Evolutionary conservation across 148 eudicot species (phyloP).

Genomic region (Chenopodium berlandieri): DNA sequence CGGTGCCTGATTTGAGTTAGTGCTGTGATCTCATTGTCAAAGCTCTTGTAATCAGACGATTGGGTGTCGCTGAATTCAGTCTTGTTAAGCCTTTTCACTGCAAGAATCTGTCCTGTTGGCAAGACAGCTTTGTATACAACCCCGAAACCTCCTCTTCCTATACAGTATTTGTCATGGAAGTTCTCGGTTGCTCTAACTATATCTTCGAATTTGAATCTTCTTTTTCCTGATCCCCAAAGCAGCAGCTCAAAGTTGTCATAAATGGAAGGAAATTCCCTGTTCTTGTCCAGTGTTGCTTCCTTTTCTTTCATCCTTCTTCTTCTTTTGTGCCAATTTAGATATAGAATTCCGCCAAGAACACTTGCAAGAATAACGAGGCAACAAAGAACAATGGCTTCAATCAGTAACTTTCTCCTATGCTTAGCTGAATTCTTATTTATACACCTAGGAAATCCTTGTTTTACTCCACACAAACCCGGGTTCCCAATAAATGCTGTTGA

Average conservation of each 20-base stretch:
- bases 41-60: conserved; percentile 17
- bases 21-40: conserved; percentile 34
- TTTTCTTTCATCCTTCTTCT: neutral
- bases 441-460: conserved; percentile 14
- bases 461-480: conserved; percentile 21
- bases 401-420: neutral
- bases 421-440: neutral
- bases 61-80: conserved; percentile 9
- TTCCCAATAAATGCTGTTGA: conserved; percentile 17
- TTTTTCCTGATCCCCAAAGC: conserved; percentile 20
- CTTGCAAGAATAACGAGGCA: conserved; percentile 8
- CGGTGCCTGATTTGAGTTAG: conserved; percentile 34
- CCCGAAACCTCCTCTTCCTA: conserved; percentile 35
- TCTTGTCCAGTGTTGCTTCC: neutral
- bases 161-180: conserved; percentile 29
- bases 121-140: conserved; percentile 34
- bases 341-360: conserved; percentile 2
- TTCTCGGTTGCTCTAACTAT: conserved; percentile 25
- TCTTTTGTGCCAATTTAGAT: neutral
- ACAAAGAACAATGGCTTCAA: conserved; percentile 16
- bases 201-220: conserved; percentile 19
- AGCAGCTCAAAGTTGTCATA: conserved; percentile 17
- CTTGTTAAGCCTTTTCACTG: conserved; percentile 26
- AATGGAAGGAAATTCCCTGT: conserved; percentile 3
- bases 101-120: conserved; percentile 28